phyloP scores from a whole-genome alignment of 2,329 filamentous ascomycete genomes.

The Penicillium corylophilum region DNA sequence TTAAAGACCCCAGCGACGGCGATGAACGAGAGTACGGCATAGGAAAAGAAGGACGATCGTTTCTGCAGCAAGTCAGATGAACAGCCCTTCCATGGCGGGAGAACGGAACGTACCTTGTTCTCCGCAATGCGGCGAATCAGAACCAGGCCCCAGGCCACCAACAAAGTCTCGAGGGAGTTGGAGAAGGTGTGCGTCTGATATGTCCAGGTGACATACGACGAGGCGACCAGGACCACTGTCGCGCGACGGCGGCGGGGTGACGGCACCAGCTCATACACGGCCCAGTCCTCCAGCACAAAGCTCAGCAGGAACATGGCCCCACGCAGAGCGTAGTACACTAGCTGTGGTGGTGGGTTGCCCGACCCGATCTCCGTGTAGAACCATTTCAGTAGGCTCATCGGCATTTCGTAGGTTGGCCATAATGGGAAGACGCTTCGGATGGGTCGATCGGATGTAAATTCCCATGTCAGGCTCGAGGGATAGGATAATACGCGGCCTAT shows the following conservation, averaged over 20 bases:
- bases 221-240: conserved; percentile 82
- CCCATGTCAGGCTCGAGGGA: conserved; percentile 87
- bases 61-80: conserved; percentile 50
- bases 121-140: conserved; percentile 82
- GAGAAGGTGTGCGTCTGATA: conserved; percentile 98
- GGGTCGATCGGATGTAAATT: conserved; percentile 83
- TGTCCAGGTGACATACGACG: conserved; percentile 98
- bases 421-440: conserved; percentile 95
- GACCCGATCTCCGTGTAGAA: conserved; percentile 82
- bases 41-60: conserved; percentile 72
- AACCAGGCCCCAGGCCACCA: conserved; percentile 90
- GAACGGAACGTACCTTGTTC: conserved; percentile 59
- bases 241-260: conserved; percentile 68
- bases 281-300: conserved; percentile 98
- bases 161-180: conserved; percentile 91
- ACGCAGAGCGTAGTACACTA: conserved; percentile 86
- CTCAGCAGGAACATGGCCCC: conserved; percentile 91
- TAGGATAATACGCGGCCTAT: conserved; percentile 92
- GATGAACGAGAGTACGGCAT: conserved; percentile 75
- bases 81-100: background rate
- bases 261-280: conserved; percentile 83
- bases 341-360: conserved; percentile 71
- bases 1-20: conserved; percentile 89
- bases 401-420: conserved; percentile 92
- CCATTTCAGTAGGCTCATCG: conserved; percentile 90